Evolutionary conservation across 1,284 basidiomycete species (phyloP), one percentile per base, ranked within the genome.

Genomic region (Ganoderma leucocontextum): DNA sequence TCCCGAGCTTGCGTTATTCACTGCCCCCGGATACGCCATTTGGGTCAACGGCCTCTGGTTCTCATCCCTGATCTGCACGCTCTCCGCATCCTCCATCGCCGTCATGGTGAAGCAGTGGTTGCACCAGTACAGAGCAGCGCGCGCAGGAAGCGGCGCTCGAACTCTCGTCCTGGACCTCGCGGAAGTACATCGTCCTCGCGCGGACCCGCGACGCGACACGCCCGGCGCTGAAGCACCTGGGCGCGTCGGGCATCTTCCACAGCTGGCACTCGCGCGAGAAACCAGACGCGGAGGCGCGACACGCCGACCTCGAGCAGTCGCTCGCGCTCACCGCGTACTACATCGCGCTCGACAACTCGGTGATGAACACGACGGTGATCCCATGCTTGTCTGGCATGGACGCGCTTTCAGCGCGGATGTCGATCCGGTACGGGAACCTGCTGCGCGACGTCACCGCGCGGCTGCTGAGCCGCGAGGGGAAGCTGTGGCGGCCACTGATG

Each of bases 21-120:
- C 47, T 1, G 63, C 62, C 4, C 70, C 67, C 4, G 1, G n/a
- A 33, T 71, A 65, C 42, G 70, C 68, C 3, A 53, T 74, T 33
- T 72, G 73, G 64, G 67, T 74, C 63, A 74, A 75, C 33, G 64
- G 59, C 4, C 67, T 74, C 19, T 74, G 74, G 74, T 75, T 74
- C 69, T 72, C 71, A 1, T 70, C 70, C 6, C 64, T 75, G 0
- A 52, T 71, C 15, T 68, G 64, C 41, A 72, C 68, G 2, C 68
- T 75, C 13, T 63, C 71, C 15, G 63, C 74, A 1, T 64, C 73
- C 2, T 67, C 69, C 4, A 68, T 74, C n/a, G 70, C 66, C 1
- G 70, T 75, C 17, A 38, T 74, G 19, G 74, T 70, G 39, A 74
- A 73, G 35, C 72, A 75, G 52, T 76, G 75, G 74, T 60, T 74